Conservation (phyloP, 352 stramenopile genomes). For the Thalassiosira livingstoniorum region DNA sequence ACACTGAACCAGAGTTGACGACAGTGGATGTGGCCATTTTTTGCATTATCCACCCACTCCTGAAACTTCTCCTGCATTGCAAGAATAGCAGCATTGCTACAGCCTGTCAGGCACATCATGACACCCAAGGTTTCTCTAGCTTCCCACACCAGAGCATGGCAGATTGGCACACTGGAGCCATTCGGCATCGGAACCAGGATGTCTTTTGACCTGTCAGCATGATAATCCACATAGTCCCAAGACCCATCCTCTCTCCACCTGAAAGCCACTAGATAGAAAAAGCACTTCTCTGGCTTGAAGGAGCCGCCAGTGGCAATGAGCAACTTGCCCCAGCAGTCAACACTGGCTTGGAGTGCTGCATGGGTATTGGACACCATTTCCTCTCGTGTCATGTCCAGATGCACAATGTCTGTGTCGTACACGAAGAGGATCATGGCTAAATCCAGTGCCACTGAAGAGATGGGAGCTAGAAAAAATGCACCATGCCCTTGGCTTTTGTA, state of each 20-base stretch:
- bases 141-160: too few species aligned
- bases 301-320: slow-evolving; percentile 5
- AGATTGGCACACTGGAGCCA: neutral
- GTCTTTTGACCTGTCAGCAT: neutral
- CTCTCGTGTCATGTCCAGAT: neutral
- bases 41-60: neutral
- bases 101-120: neutral
- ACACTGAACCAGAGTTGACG: neutral
- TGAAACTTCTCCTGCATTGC: neutral
- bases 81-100: neutral
- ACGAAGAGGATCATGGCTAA: slow-evolving; percentile 20
- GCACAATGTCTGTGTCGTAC: slow-evolving; percentile 5
- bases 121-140: neutral
- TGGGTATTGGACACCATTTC: neutral
- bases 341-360: neutral
- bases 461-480: slow-evolving; percentile 12
- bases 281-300: slow-evolving; percentile 18
- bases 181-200: neutral
- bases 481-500: slow-evolving; percentile 4
- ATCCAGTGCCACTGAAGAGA: neutral
- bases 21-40: neutral
- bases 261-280: neutral
- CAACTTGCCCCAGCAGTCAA: slow-evolving; percentile 9
- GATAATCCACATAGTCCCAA: neutral
- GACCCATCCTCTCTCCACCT: neutral